phyloP scores from a whole-genome alignment of 2,329 filamentous ascomycete genomes.

The Iodosphaeria phyllophila region DNA sequence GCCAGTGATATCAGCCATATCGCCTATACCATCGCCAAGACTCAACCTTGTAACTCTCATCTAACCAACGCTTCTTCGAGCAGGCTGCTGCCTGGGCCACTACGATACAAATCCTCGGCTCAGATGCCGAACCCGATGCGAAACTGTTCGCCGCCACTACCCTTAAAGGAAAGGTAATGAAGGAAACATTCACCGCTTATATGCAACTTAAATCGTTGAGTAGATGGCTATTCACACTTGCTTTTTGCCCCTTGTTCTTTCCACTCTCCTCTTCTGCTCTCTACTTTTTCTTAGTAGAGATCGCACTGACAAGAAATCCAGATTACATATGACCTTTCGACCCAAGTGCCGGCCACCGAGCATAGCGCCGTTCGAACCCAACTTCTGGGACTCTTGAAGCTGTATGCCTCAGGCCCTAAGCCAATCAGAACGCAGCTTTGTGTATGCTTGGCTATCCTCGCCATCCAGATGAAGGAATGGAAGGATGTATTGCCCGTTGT shows the following conservation, averaged over 20 bases:
- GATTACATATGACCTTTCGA: conserved; percentile 86
- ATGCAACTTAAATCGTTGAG: too few species aligned
- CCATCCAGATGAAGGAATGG: conserved; percentile 93
- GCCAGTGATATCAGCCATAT: too few species aligned
- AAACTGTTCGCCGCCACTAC: conserved; percentile 95
- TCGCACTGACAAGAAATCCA: too few species aligned
- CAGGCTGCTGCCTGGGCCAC: conserved; percentile 83
- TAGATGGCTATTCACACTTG: too few species aligned
- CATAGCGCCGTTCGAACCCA: conserved; percentile 66
- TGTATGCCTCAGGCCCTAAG: conserved; percentile 67
- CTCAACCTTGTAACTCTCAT: too few species aligned
- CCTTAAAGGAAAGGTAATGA: conserved; percentile 81
- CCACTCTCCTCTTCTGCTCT: too few species aligned
- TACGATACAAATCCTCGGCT: conserved; percentile 73
- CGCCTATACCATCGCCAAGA: too few species aligned
- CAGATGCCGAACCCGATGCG: conserved; percentile 61
- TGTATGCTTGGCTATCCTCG: conserved; percentile 83
- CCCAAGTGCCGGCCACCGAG: conserved; percentile 65
- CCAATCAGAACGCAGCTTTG: conserved; percentile 80
- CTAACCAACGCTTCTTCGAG: conserved; percentile 6
- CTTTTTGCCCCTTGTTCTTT: too few species aligned
- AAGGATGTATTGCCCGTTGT: conserved; percentile 78
- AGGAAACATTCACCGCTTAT: too few species aligned
- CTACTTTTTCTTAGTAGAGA: too few species aligned
- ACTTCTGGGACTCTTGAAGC: conserved; percentile 61